Evolutionary conservation across 2,329 filamentous ascomycete genomes (phyloP).

Genomic region (Neoscytalidium dimidiatum): DNA sequence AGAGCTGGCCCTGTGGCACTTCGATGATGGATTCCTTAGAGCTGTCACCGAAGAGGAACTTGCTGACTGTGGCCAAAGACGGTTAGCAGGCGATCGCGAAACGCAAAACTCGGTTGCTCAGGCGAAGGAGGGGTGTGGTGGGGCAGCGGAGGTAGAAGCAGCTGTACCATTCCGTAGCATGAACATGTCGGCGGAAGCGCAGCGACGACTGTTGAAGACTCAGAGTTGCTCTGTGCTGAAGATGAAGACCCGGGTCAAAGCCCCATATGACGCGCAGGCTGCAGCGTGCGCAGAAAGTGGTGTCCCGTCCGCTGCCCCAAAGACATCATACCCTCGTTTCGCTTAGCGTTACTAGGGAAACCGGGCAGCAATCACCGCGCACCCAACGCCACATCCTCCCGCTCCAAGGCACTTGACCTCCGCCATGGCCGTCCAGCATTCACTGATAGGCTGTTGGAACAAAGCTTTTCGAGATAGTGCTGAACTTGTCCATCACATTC

Average conservation of each 20-base stretch:
- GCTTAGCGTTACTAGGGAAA: slow-evolving; percentile 18
- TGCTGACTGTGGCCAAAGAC: slow-evolving; percentile 65
- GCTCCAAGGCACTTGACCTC: neutral
- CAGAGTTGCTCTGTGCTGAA: slow-evolving; percentile 10
- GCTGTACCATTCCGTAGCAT: slow-evolving; percentile 44
- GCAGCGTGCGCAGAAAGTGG: slow-evolving; percentile 9
- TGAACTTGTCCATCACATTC: too few relatives aligned
- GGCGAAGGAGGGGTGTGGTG: slow-evolving; percentile 15
- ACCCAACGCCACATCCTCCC: neutral
- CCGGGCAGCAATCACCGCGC: slow-evolving; percentile 2
- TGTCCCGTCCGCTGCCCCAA: slow-evolving; percentile 1
- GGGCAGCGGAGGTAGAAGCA: slow-evolving; percentile 26
- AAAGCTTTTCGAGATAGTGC: too few relatives aligned
- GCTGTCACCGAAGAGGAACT: slow-evolving; percentile 85
- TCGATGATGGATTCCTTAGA: slow-evolving; percentile 94
- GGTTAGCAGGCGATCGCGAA: slow-evolving; percentile 17
- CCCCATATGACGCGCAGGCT: slow-evolving; percentile 13
- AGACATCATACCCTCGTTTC: slow-evolving; percentile 18
- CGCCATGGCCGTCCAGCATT: too few relatives aligned
- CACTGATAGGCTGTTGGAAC: too few relatives aligned
- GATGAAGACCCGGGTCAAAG: slow-evolving; percentile 5
- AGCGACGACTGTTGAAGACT: neutral
- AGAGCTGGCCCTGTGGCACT: slow-evolving; percentile 92
- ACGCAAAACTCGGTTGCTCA: slow-evolving; percentile 16
- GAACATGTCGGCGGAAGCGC: slow-evolving; percentile 33